phyloP scores from a whole-genome alignment of 2,329 filamentous ascomycete genomes.

The Colletotrichum simmondsii region DNA sequence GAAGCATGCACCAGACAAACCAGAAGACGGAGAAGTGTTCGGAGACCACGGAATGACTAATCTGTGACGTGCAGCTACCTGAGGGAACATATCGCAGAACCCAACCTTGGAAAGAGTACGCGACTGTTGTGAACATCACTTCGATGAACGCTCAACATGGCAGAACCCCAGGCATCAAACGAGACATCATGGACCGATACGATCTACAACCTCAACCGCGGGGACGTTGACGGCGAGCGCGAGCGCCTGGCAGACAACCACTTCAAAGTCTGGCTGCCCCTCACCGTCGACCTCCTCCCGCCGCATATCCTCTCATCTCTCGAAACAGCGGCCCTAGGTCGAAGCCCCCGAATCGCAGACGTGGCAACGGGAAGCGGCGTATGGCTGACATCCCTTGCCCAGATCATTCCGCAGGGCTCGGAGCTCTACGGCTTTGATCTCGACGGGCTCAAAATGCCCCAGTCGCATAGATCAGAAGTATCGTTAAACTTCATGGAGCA shows the following conservation, averaged over 20 bases:
- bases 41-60: not conserved
- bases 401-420: constrained; percentile 7
- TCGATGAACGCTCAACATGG: not conserved
- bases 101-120: not conserved
- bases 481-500: constrained; percentile 28
- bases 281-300: constrained; percentile 23
- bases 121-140: not conserved
- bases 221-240: constrained; percentile 15
- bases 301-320: constrained; percentile 9
- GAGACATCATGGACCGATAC: constrained; percentile 17
- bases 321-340: not conserved
- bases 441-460: constrained; percentile 33
- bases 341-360: constrained; percentile 33
- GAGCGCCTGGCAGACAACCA: constrained; percentile 30
- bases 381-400: constrained; percentile 36
- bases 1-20: not conserved
- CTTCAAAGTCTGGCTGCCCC: constrained; percentile 28
- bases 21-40: not conserved
- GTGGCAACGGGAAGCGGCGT: constrained; percentile 37
- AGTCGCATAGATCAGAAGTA: not conserved
- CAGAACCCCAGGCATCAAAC: not conserved
- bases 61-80: not conserved
- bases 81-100: no score
- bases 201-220: constrained; percentile 26
- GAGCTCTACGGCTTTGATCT: constrained; percentile 37